These are phyloP conservation scores for Termitomyces sp. DNA, from an alignment of 768 basidiomycete genomes.

Conservation along the genomic window DNA sequence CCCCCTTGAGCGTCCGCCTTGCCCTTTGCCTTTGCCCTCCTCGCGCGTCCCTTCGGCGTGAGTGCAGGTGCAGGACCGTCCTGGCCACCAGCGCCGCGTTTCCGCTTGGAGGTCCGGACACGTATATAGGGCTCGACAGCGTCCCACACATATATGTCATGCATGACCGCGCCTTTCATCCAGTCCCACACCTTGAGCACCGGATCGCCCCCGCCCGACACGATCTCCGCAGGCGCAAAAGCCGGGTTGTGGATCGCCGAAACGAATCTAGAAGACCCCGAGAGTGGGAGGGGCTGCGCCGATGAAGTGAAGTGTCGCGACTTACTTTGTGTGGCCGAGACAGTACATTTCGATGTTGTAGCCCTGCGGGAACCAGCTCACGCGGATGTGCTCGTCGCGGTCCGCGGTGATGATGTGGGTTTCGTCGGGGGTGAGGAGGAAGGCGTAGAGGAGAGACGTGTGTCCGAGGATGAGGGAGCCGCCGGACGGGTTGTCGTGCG, in stretches of 20 bases:
- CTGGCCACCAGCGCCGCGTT: constrained; percentile 27
- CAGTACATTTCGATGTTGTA: constrained; percentile 84
- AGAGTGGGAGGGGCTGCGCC: too few relatives aligned
- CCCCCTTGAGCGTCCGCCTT: constrained; percentile 18
- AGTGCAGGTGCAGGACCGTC: constrained; percentile 17
- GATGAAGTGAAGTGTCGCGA: neutral
- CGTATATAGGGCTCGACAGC: constrained; percentile 44
- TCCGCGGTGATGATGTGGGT: constrained; percentile 84
- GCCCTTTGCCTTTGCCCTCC: constrained; percentile 19
- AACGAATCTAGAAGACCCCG: constrained; percentile 56
- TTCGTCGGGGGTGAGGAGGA: constrained; percentile 62
- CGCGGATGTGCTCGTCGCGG: constrained; percentile 91
- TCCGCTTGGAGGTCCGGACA: constrained; percentile 28
- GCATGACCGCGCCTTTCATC: constrained; percentile 51
- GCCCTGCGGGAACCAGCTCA: constrained; percentile 86
- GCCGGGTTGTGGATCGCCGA: constrained; percentile 72
- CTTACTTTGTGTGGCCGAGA: constrained; percentile 78
- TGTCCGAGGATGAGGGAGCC: constrained; percentile 81
- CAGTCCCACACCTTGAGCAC: constrained; percentile 77
- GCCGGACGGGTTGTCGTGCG: constrained; percentile 65
- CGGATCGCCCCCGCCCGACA: constrained; percentile 88
- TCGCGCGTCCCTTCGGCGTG: constrained; percentile 16
- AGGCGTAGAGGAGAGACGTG: constrained; percentile 75
- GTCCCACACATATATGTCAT: constrained; percentile 46
- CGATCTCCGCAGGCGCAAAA: constrained; percentile 39